phyloP scores from a whole-genome alignment of 345 rosid genomes.

The Citropsis articulata region DNA sequence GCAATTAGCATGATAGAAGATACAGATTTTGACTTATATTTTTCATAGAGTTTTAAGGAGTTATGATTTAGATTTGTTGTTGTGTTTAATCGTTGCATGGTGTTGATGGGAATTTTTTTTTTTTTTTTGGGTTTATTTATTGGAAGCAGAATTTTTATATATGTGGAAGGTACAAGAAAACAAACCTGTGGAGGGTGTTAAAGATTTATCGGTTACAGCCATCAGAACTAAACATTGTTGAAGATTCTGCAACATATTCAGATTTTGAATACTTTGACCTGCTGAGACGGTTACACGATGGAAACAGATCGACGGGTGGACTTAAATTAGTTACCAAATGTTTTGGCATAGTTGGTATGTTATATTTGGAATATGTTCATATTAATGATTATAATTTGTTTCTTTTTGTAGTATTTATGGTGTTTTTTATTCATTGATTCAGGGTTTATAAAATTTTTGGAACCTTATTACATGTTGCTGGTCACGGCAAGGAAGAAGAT shows the following conservation, averaged over 20 bases:
- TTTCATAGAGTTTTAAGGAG: not conserved
- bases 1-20: not conserved
- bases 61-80: not conserved
- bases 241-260: constrained; percentile 63
- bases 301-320: constrained; percentile 81
- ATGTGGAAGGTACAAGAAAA: constrained; percentile 77
- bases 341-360: constrained; percentile 87
- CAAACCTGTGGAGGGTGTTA: constrained; percentile 65
- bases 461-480: constrained; percentile 90
- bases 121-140: not conserved
- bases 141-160: constrained; percentile 72
- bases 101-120: not conserved
- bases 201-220: constrained; percentile 79
- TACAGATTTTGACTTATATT: not conserved
- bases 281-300: constrained; percentile 69
- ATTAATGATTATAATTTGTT: not conserved
- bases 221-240: constrained; percentile 57
- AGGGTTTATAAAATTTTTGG: constrained; percentile 93
- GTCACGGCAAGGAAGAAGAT: constrained; percentile 87
- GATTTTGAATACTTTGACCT: constrained; percentile 67
- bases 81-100: not conserved
- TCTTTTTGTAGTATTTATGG: constrained; percentile 3
- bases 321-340: constrained; percentile 75
- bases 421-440: constrained; percentile 17
- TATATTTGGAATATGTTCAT: not conserved